These are phyloP conservation scores for Globisporangium canariense DNA, from an alignment of 352 stramenopile species.

Conservation along the genomic window DNA sequence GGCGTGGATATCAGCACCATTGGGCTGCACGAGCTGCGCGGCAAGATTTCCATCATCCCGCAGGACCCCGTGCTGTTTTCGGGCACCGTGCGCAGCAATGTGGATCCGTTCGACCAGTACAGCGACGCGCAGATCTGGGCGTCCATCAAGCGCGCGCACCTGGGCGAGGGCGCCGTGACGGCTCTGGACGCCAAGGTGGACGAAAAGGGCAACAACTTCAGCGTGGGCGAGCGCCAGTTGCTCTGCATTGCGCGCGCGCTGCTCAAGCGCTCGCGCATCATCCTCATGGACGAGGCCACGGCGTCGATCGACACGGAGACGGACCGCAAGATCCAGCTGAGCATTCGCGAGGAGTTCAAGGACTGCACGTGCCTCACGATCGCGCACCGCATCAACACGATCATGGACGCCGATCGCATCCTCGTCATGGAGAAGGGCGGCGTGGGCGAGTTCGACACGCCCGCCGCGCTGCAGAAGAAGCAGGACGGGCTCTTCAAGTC, in stretches of 20 bases:
- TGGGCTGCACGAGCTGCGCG: constrained; percentile 27
- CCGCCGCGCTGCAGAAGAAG: constrained; percentile 64
- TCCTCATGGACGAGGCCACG: constrained; percentile 98
- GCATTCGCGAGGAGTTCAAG: constrained; percentile 92
- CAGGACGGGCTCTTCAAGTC: constrained; percentile 66
- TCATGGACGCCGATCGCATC: constrained; percentile 95
- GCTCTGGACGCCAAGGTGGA: constrained; percentile 45
- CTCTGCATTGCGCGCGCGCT: constrained; percentile 94
- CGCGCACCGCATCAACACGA: constrained; percentile 96
- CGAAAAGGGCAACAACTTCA: constrained; percentile 95
- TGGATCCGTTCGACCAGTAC: constrained; percentile 86
- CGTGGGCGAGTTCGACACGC: constrained; percentile 94
- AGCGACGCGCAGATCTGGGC: constrained; percentile 66
- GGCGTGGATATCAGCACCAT: constrained; percentile 29
- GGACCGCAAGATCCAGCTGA: constrained; percentile 89
- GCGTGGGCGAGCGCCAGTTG: constrained; percentile 94
- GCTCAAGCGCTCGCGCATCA: constrained; percentile 88
- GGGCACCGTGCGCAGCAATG: constrained; percentile 79
- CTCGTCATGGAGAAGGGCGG: constrained; percentile 93
- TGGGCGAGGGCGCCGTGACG: constrained; percentile 55
- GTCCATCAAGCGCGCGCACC: constrained; percentile 62
- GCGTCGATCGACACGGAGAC: constrained; percentile 88
- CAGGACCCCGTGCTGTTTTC: constrained; percentile 92
- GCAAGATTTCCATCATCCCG: constrained; percentile 66
- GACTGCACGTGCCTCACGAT: constrained; percentile 95